Evolutionary conservation across 2,329 filamentous ascomycete genomes (phyloP), one percentile per base, ranked within the genome.

Genomic region (Penicillium polonicum): DNA sequence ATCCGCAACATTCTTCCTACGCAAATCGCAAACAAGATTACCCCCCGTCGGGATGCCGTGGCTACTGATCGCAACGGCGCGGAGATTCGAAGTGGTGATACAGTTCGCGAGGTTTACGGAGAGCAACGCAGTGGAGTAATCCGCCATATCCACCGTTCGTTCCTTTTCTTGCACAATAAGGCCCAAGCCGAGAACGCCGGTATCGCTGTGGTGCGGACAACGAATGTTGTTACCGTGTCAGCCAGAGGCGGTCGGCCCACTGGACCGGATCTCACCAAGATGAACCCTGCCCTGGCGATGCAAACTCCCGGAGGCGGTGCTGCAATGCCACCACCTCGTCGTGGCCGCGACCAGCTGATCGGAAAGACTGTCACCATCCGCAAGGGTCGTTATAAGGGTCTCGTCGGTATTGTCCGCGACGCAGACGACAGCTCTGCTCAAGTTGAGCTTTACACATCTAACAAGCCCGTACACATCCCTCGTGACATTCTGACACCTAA

Each of bases 391-490:
- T 92, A 93, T 80, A 99, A 99, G 77, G 93, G 93, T 56, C 82
- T 97, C 43, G 80, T 97, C 42, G 94, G 94, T 67, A 96, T 97
- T 64, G 92, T 99, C 67, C 97, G 96, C 72, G 93, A 97, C 71
- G 89, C 93, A 0, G 96, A 91, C 7, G 92, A 95, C 67, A 85
- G 85, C 4, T 86, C 89, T 68, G 93, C 91, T 31, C 89, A 92
- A 62, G 89, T 99, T 42, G 94, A 99, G 76, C 80, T 99, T 39
- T 93, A 97, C 72, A 92, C 92, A 6, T 96, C 96, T 79, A 91
- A 88, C 77, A 97, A 97, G 80, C 89, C 90, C 17, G 86, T 97
- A 60, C 92, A 88, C 8, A 85, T 97, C 36, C 84, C 87, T 21
- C 95, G 95, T 71, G 87, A 89, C 12, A 85, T 88, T 57, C 79